Conservation (phyloP, 169 alveolate genomes). For the Plasmodium chabaudi region DNA sequence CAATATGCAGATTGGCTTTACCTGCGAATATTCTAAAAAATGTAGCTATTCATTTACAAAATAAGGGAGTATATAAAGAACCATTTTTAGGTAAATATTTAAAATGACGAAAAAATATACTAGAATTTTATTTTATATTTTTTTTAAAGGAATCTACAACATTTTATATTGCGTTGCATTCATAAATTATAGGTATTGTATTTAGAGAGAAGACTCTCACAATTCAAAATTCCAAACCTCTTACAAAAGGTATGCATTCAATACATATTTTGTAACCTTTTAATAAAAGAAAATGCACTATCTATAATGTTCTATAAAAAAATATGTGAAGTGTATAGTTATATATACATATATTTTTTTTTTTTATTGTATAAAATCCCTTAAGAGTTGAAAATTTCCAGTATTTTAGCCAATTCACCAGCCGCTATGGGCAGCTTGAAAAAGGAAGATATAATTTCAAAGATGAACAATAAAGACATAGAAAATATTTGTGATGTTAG, state of each 20-base stretch:
- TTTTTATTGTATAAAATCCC: not conserved
- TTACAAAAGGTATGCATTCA: slow-evolving; percentile 30
- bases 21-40: slow-evolving; percentile 57
- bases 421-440: slow-evolving; percentile 32
- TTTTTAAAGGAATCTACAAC: not conserved
- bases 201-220: slow-evolving; percentile 19
- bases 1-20: slow-evolving; percentile 38
- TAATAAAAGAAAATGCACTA: too few species aligned
- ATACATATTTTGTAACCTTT: not conserved
- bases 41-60: slow-evolving; percentile 34
- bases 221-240: not conserved
- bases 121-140: not conserved
- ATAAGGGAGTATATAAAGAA: slow-evolving; percentile 47
- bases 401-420: slow-evolving; percentile 42
- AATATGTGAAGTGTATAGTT: too few species aligned
- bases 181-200: slow-evolving; percentile 33
- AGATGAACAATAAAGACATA: slow-evolving; percentile 29
- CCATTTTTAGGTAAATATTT: slow-evolving; percentile 49
- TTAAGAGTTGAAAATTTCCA: slow-evolving; percentile 35
- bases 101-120: slow-evolving; percentile 9
- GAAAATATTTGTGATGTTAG: slow-evolving; percentile 55
- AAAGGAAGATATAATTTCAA: slow-evolving; percentile 36
- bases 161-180: not conserved
- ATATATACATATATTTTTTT: not conserved
- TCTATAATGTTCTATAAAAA: too few species aligned